These are phyloP conservation scores for Termitomyces sp. DNA, from an alignment of 768 basidiomycete species.

Conservation along the genomic window DNA sequence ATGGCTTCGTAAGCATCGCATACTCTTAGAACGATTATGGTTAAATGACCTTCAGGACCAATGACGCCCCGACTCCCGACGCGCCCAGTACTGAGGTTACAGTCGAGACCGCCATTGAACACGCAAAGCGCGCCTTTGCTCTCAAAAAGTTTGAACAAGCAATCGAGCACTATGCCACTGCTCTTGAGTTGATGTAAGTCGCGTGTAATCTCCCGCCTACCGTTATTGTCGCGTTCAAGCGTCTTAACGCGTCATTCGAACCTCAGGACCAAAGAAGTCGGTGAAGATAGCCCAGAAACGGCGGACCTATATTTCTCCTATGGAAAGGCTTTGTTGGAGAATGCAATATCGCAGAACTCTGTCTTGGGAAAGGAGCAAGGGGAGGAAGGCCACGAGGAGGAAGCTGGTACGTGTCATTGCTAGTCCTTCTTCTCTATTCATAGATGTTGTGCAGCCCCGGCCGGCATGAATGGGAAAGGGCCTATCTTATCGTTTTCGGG, in stretches of 20 bases:
- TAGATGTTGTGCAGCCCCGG: slow-evolving; percentile 18
- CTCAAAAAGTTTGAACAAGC: slow-evolving; percentile 84
- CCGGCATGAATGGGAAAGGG: slow-evolving; percentile 34
- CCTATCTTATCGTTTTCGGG: slow-evolving; percentile 78
- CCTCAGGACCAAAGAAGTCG: slow-evolving; percentile 63
- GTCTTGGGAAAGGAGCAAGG: slow-evolving; percentile 89
- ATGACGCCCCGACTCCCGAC: slow-evolving; percentile 9
- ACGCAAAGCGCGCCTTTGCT: slow-evolving; percentile 85
- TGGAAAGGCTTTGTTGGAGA: slow-evolving; percentile 89
- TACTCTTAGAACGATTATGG: not conserved
- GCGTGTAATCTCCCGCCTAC: slow-evolving; percentile 16
- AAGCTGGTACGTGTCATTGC: slow-evolving; percentile 25
- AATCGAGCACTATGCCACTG: slow-evolving; percentile 77
- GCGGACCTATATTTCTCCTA: slow-evolving; percentile 90
- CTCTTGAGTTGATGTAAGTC: slow-evolving; percentile 80
- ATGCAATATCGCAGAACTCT: slow-evolving; percentile 78
- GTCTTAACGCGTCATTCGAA: slow-evolving; percentile 11
- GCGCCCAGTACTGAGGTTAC: slow-evolving; percentile 23
- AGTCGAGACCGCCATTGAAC: slow-evolving; percentile 61
- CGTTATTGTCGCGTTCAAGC: slow-evolving; percentile 1
- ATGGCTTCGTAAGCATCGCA: slow-evolving; percentile 10
- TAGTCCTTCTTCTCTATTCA: slow-evolving; percentile 5
- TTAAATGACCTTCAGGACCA: slow-evolving; percentile 2
- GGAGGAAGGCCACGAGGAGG: slow-evolving; percentile 43
- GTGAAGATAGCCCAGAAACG: slow-evolving; percentile 76